These are phyloP conservation scores for Epichloe gansuensis DNA, from an alignment of 2,329 filamentous ascomycete genomes.

Conservation along the genomic window DNA sequence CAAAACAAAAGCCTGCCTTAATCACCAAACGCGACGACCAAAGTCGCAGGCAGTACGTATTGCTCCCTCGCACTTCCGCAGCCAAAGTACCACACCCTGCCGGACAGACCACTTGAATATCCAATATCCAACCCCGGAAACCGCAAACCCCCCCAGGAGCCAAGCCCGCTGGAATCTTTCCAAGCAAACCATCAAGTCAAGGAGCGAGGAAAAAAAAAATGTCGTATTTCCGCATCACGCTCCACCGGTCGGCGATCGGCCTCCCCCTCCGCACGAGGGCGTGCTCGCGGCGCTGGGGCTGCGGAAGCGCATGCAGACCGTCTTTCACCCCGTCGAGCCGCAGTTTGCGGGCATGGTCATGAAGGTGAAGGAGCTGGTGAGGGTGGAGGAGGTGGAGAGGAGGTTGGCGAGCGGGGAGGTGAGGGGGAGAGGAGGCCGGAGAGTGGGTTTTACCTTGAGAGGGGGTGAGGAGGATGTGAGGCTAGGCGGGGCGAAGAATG, in stretches of 20 bases:
- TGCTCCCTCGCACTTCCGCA: too few relatives aligned
- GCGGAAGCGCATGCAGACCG: slow-evolving; percentile 70
- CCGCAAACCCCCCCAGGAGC: too few relatives aligned
- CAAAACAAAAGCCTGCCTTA: too few relatives aligned
- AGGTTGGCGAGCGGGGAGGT: slow-evolving; percentile 48
- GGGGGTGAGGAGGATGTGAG: slow-evolving; percentile 19
- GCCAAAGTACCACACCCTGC: too few relatives aligned
- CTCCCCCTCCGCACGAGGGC: slow-evolving; percentile 68
- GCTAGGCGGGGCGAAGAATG: neutral
- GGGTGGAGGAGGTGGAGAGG: slow-evolving; percentile 63
- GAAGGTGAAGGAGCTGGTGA: slow-evolving; percentile 84
- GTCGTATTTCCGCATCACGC: slow-evolving; percentile 82
- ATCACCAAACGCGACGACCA: too few relatives aligned
- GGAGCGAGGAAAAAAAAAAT: slow-evolving; percentile 30
- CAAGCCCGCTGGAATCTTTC: too few relatives aligned
- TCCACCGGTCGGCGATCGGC: slow-evolving; percentile 81
- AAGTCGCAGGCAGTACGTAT: too few relatives aligned
- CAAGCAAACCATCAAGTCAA: neutral
- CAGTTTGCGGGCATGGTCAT: slow-evolving; percentile 84
- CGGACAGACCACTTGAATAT: too few relatives aligned
- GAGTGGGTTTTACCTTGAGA: slow-evolving; percentile 71
- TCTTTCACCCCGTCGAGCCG: slow-evolving; percentile 75
- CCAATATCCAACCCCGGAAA: too few relatives aligned
- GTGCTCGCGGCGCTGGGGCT: slow-evolving; percentile 79
- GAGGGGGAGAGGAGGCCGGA: slow-evolving; percentile 62